Conservation (phyloP, 225 moss, liverwort and hornwort genomes). For the Straminergon stramineum region DNA sequence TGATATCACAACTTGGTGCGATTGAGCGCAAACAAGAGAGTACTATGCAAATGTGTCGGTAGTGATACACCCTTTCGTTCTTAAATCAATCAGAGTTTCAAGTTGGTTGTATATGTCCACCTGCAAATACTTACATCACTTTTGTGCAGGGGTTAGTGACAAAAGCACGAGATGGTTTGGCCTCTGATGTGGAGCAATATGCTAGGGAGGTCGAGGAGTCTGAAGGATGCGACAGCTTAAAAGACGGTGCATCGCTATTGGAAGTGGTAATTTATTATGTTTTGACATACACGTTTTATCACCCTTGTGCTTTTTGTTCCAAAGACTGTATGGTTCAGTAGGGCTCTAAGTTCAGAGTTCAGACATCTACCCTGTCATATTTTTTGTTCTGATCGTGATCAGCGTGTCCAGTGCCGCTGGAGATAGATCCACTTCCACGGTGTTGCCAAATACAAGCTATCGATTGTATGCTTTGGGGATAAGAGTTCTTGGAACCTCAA, state of each 20-base stretch:
- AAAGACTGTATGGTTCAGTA: background rate
- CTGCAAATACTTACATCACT: background rate
- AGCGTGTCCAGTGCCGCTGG: background rate
- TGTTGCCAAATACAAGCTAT: background rate
- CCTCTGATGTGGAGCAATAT: slow-evolving; percentile 57
- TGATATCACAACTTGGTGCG: background rate
- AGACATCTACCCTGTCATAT: background rate
- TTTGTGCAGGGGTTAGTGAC: slow-evolving; percentile 70
- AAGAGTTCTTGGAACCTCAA: background rate
- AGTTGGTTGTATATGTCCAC: background rate
- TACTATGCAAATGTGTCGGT: background rate
- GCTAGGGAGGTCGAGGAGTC: slow-evolving; percentile 54
- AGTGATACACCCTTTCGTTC: background rate
- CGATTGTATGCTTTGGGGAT: background rate
- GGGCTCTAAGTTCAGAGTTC: background rate
- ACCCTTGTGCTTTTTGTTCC: background rate
- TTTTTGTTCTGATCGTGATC: background rate
- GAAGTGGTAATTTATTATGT: slow-evolving; percentile 54
- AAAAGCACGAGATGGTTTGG: slow-evolving; percentile 52
- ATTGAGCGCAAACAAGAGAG: background rate
- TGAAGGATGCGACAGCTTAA: slow-evolving; percentile 32
- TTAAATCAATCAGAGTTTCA: background rate
- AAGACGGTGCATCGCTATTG: slow-evolving; percentile 64
- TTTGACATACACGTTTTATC: background rate
- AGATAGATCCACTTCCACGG: background rate